Conservation (phyloP, 2,329 filamentous ascomycete species). For the Setomelanomma holmii region DNA sequence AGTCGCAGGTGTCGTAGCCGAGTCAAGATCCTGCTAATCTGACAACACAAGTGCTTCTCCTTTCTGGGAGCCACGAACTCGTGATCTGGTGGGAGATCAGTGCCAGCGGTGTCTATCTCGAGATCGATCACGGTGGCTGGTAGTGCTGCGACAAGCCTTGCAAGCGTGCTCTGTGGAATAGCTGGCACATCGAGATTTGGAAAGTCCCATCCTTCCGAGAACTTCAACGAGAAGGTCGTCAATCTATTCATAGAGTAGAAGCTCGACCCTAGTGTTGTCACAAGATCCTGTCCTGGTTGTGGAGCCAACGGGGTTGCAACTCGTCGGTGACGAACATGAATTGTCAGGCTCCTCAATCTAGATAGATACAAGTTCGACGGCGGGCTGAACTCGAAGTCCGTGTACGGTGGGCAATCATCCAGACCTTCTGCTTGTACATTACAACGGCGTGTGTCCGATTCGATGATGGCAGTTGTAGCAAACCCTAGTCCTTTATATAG, state of each 20-base stretch:
- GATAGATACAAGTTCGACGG: slow-evolving; percentile 15
- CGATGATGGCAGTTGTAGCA: slow-evolving; percentile 9
- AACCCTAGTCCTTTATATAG: slow-evolving; percentile 12
- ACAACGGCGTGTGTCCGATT: slow-evolving; percentile 13
- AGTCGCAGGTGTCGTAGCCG: slow-evolving; percentile 17
- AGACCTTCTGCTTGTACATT: slow-evolving; percentile 5
- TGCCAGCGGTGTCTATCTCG: slow-evolving; percentile 18
- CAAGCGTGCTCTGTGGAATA: slow-evolving; percentile 13
- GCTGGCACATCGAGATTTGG: slow-evolving; percentile 17
- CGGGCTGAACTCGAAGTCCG: not conserved
- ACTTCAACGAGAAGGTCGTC: slow-evolving; percentile 17
- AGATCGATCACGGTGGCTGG: slow-evolving; percentile 18
- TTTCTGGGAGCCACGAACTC: not conserved
- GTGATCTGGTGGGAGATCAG: slow-evolving; percentile 9
- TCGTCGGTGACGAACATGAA: slow-evolving; percentile 15
- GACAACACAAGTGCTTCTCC: slow-evolving; percentile 14
- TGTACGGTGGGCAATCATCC: not conserved
- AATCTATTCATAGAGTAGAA: slow-evolving; percentile 6
- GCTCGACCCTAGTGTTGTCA: slow-evolving; percentile 5
- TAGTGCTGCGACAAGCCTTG: slow-evolving; percentile 9
- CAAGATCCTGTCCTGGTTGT: slow-evolving; percentile 3
- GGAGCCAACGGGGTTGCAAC: slow-evolving; percentile 3
- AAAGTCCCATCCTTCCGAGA: slow-evolving; percentile 22
- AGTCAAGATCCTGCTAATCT: slow-evolving; percentile 15
- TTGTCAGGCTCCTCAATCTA: slow-evolving; percentile 15